Percentiles rank a stretch among this genome's conserved stretches.
These are phyloP conservation scores for Nematocida sp. DNA, from an alignment of 371 early-diverging fungal genomes.

Conservation along the genomic window DNA sequence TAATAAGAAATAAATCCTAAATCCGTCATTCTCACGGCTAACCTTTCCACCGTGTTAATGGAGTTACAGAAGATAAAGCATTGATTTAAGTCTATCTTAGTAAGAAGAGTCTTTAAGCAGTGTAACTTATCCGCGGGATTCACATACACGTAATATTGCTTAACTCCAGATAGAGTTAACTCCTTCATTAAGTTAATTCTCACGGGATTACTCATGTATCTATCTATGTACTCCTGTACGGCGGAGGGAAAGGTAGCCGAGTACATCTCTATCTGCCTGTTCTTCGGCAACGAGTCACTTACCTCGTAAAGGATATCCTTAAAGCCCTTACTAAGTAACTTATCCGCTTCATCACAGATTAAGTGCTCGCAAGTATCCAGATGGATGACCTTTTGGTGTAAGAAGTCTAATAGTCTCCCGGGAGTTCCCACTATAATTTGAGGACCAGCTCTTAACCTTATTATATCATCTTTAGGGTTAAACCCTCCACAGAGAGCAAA, in stretches of 20 bases:
- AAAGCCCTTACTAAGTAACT: conserved; percentile 85
- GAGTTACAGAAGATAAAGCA: conserved; percentile 97
- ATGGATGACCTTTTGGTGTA: conserved; percentile 42
- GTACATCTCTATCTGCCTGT: conserved; percentile 86
- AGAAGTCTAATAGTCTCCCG: conserved; percentile 81
- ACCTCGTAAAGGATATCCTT: conserved; percentile 87
- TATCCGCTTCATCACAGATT: conserved; percentile 97
- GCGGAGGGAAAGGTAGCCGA: conserved; percentile 93
- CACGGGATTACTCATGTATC: conserved; percentile 80
- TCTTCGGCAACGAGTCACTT: conserved; percentile 73
- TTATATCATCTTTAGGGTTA: conserved; percentile 88
- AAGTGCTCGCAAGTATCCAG: conserved; percentile 70
- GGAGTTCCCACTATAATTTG: conserved; percentile 85
- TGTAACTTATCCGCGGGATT: conserved; percentile 93
- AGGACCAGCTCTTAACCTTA: conserved; percentile 76
- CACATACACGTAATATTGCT: conserved; percentile 94
- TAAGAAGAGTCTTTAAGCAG: conserved; percentile 87
- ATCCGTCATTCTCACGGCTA: conserved; percentile 90
- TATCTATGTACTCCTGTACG: conserved; percentile 86
- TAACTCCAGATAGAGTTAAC: conserved; percentile 85
- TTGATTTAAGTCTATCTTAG: conserved; percentile 92
- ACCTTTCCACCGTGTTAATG: conserved; percentile 85
- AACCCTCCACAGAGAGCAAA: conserved; percentile 78
- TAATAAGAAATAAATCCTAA: conserved; percentile 93
- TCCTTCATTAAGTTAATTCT: conserved; percentile 97